Evolutionary conservation across 2,329 filamentous ascomycete species (phyloP), one percentile per base, ranked within the genome.

Genomic region (Botrytis cinerea): DNA sequence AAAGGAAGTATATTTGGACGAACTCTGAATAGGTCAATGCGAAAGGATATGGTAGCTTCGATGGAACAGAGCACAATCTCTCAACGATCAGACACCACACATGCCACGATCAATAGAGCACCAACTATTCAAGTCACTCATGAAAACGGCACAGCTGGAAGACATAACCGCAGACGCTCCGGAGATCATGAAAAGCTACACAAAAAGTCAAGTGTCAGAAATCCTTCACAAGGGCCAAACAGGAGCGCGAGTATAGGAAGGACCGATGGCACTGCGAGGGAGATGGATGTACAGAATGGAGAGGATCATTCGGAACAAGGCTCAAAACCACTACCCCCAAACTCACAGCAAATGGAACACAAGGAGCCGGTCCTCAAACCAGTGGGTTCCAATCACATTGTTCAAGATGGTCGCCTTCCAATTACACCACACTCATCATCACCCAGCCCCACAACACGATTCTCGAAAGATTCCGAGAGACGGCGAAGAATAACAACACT

Each of bases 1-100:
- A 89, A 87, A 76, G 90, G 92, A 40, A 96, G 92, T 81, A 91
- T 98, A 43, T 95, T 97, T 80, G 90, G 92, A n/a, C 85, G 87
- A 73, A 86, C 57, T 83, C 43, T 72, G 40, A 85, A 75, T 80
- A 83, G 75, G 78, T 83, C 82, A 54, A 82, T 81, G 76, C 81
- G 84, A 76, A 82, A 83, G 82, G 76, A 81, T 84, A 78, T 85
- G 81, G 80, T 66, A 57, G 46, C 82, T 73, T 77, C 78, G 28
- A 80, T 74, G 38, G 81, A 81, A 45, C 80, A 77, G 62, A 74
- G 79, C 80, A 68, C 82, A 78, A n/a, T 79, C 61, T 54, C 72
- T n/a, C 73, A 78, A 16, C 80, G 81, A 48, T 79, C 81, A 54
- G 75, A 78, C 40, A 80, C 79, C 20, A 76, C 78, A 40, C 77